Evolutionary conservation across 2,329 filamentous ascomycete genomes (phyloP).

Genomic region (Microsporum canis): DNA sequence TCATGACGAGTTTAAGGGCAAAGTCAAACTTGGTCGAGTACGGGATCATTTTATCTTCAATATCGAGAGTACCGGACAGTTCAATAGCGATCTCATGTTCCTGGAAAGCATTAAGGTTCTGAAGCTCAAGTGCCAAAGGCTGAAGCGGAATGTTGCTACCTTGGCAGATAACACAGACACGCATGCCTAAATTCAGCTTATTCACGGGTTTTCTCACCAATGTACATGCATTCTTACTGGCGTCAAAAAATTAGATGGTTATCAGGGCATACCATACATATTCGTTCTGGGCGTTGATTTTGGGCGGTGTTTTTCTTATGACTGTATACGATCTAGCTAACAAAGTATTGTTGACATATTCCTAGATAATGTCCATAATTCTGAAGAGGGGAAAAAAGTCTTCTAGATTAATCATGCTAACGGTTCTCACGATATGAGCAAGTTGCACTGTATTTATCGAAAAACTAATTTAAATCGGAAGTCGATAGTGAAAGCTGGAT

Average conservation of each 20-base stretch:
- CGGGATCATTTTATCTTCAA: constrained; percentile 97
- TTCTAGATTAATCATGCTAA: neutral
- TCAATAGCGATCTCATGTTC: constrained; percentile 87
- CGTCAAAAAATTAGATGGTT: constrained; percentile 1
- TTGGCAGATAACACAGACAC: constrained; percentile 26
- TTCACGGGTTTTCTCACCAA: neutral
- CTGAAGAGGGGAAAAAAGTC: neutral
- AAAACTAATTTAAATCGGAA: constrained; percentile 50
- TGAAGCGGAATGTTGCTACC: constrained; percentile 36
- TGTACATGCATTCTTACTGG: neutral
- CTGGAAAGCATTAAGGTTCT: constrained; percentile 75
- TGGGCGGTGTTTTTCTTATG: neutral
- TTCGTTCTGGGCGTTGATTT: neutral
- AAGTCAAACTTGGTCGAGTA: constrained; percentile 82
- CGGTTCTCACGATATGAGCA: neutral
- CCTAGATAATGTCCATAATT: neutral
- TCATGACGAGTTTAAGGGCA: constrained; percentile 85
- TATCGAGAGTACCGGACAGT: constrained; percentile 90
- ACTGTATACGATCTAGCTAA: neutral
- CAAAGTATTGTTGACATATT: neutral
- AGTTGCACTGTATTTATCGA: constrained; percentile 15
- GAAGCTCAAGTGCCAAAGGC: constrained; percentile 62
- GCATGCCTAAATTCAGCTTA: neutral
- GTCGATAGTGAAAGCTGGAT: constrained; percentile 73
- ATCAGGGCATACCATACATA: neutral